These are phyloP conservation scores for Diaporthe amygdali DNA, from an alignment of 2,329 filamentous ascomycete species.

Conservation along the genomic window DNA sequence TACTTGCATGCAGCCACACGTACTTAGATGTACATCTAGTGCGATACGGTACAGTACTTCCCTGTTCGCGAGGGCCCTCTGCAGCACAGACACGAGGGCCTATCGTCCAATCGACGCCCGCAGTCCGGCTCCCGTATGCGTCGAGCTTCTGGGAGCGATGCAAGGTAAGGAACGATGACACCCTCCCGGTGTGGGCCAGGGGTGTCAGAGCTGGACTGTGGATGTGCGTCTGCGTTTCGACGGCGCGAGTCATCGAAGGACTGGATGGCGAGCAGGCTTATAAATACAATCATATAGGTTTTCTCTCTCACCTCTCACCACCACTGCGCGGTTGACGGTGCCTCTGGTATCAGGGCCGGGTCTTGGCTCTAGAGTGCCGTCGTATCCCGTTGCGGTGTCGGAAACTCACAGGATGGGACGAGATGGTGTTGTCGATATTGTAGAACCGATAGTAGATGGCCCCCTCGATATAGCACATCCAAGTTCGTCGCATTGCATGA, in stretches of 20 bases:
- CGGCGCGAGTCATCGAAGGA: not conserved
- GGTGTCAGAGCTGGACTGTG: not conserved
- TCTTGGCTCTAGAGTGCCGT: not conserved
- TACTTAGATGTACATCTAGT: not conserved
- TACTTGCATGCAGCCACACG: not conserved
- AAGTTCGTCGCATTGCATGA: not conserved
- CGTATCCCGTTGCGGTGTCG: not conserved
- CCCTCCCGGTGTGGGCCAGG: not conserved
- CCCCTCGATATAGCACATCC: not conserved
- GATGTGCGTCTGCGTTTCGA: not conserved
- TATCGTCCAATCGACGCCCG: constrained; percentile 4
- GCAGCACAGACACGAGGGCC: constrained; percentile 11
- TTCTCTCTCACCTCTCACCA: not conserved
- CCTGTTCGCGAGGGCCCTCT: too few relatives aligned
- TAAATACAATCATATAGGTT: not conserved
- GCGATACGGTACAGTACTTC: not conserved
- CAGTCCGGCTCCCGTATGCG: not conserved
- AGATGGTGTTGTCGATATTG: constrained; percentile 12
- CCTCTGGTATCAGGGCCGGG: not conserved
- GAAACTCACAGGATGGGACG: not conserved
- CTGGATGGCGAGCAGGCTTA: not conserved
- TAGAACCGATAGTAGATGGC: not conserved
- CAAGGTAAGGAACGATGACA: not conserved
- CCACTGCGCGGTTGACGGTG: not conserved
- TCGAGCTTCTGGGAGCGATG: constrained; percentile 11